These are phyloP conservation scores for Avena eriantha DNA, from an alignment of 176 grass and related monocot species.

Conservation along the genomic window DNA sequence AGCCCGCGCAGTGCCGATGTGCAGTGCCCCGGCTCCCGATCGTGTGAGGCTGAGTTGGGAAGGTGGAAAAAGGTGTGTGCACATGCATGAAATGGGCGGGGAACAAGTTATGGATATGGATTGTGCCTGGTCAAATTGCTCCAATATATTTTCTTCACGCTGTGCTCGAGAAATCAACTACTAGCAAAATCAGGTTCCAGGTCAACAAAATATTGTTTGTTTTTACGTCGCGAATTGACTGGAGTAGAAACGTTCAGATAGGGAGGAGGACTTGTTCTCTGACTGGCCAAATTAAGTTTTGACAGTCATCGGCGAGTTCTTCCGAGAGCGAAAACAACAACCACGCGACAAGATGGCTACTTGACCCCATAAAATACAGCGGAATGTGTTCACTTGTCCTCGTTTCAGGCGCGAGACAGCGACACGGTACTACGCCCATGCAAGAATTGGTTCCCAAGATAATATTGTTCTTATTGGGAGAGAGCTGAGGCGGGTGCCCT, in stretches of 20 bases:
- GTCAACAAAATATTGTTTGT: not conserved
- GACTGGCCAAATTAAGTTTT: not conserved
- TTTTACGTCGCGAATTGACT: not conserved
- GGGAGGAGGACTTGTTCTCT: not conserved
- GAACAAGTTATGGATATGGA: not conserved
- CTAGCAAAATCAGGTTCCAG: not conserved
- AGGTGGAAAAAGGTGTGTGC: conserved; percentile 17
- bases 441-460: conserved; percentile 12
- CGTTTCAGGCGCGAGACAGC: conserved; percentile 27
- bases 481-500: not conserved
- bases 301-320: not conserved
- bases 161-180: conserved; percentile 8
- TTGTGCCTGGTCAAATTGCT: conserved; percentile 1
- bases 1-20: conserved; percentile 15
- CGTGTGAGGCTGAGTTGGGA: conserved; percentile 4
- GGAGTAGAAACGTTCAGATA: not conserved
- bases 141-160: not conserved
- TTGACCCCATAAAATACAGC: not conserved
- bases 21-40: not conserved
- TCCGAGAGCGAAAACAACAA: not conserved
- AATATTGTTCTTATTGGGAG: not conserved
- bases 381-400: conserved; percentile 41
- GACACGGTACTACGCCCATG: conserved; percentile 13
- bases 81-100: not conserved
- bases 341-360: not conserved